Percentiles rank a stretch among this genome's conserved stretches.
These are phyloP conservation scores for Mimosa pudica DNA, from an alignment of 306 rosid genomes.

Conservation along the genomic window DNA sequence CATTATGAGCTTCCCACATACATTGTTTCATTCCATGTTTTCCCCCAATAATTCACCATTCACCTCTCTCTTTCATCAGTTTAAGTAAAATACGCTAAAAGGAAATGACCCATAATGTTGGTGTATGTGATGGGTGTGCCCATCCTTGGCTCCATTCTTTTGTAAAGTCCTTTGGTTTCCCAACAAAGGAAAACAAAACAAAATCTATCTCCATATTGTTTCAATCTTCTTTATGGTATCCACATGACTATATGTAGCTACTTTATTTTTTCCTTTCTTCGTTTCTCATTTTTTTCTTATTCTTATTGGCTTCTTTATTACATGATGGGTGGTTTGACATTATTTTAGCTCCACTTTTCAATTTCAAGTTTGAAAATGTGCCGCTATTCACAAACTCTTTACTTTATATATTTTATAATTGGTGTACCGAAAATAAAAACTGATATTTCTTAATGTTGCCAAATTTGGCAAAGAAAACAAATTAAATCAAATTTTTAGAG, in stretches of 20 bases:
- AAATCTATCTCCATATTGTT: neutral
- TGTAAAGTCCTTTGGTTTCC: constrained; percentile 4
- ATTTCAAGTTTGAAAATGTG: neutral
- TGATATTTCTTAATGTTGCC: neutral
- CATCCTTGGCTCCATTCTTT: neutral
- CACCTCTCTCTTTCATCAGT: neutral
- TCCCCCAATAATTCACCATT: constrained; percentile 35
- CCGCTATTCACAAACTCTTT: neutral
- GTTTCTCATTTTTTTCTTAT: no score
- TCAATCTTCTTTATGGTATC: neutral
- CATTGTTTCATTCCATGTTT: constrained; percentile 28
- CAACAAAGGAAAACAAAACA: neutral
- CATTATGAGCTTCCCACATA: neutral
- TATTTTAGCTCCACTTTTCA: neutral
- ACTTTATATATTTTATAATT: no score
- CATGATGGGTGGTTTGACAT: neutral
- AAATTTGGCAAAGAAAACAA: constrained; percentile 39
- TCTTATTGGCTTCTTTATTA: neutral
- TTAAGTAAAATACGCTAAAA: neutral
- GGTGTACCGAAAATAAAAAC: neutral
- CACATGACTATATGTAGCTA: neutral
- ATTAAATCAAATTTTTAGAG: constrained; percentile 14
- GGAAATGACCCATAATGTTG: neutral
- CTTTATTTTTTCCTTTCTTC: neutral
- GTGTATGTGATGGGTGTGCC: neutral